phyloP scores from a whole-genome alignment of 345 rosid genomes.

The Orychophragmus violaceus region DNA sequence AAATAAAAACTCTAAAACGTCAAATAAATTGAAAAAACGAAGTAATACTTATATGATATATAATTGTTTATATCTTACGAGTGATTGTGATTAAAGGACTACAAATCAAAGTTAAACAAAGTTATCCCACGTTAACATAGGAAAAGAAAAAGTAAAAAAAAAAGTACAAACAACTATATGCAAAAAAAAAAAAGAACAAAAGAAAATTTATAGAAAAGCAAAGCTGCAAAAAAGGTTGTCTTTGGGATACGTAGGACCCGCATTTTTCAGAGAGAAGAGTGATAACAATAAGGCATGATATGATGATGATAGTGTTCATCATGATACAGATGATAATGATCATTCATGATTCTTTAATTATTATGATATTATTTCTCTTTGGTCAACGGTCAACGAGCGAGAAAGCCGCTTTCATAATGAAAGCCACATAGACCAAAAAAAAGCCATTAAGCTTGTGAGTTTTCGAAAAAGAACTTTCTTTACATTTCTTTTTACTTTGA shows the following conservation, averaged over 20 bases:
- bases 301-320: not conserved
- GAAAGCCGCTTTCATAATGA: conserved; percentile 33
- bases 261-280: not conserved
- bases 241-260: conserved; percentile 13
- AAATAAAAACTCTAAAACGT: too few relatives aligned
- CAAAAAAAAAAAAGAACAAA: not conserved
- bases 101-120: not conserved
- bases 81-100: not conserved
- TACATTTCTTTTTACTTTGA: not conserved
- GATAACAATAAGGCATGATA: conserved; percentile 27
- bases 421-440: conserved; percentile 6
- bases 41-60: too few relatives aligned
- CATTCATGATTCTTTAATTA: conserved; percentile 14
- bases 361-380: not conserved
- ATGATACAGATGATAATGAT: not conserved
- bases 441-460: conserved; percentile 22
- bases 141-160: not conserved
- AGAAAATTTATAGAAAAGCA: not conserved
- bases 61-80: too few relatives aligned
- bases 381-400: conserved; percentile 35
- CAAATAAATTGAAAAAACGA: too few relatives aligned
- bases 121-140: not conserved
- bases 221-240: not conserved
- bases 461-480: conserved; percentile 22
- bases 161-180: not conserved